These are phyloP conservation scores for Leucocoprinus leucothites DNA, from an alignment of 768 basidiomycete genomes.

Conservation along the genomic window DNA sequence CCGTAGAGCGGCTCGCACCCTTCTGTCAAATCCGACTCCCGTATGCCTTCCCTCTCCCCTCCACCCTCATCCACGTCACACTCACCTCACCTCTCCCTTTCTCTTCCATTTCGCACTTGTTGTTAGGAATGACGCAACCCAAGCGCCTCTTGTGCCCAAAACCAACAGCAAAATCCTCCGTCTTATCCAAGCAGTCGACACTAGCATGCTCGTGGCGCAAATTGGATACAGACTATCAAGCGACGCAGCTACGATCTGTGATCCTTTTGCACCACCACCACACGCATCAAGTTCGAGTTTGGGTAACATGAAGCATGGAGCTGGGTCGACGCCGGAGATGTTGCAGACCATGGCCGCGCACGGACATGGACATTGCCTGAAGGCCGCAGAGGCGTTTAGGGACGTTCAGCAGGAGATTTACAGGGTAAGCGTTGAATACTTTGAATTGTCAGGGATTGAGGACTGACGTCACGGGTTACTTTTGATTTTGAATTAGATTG, in stretches of 20 bases:
- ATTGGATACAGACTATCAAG: conserved; percentile 24
- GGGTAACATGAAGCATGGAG: no score
- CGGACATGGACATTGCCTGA: conserved; percentile 24
- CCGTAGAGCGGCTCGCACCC: conserved; percentile 14
- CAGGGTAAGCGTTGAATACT: conserved; percentile 23
- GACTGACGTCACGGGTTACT: background rate
- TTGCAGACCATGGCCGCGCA: conserved; percentile 24
- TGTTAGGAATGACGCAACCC: background rate
- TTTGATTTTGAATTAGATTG: conserved; percentile 26
- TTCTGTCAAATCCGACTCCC: conserved; percentile 14
- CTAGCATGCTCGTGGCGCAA: conserved; percentile 27
- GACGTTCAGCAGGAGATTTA: conserved; percentile 35
- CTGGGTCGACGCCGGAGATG: conserved; percentile 14
- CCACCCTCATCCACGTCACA: no score
- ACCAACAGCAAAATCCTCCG: conserved; percentile 24
- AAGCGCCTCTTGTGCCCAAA: conserved; percentile 21
- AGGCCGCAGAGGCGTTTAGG: conserved; percentile 24
- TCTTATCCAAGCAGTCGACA: conserved; percentile 26
- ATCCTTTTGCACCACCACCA: conserved; percentile 16
- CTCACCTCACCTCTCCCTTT: no score
- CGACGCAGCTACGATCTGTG: conserved; percentile 22
- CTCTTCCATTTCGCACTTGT: background rate
- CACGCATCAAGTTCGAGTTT: no score
- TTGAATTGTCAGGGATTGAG: background rate
- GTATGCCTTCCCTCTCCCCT: background rate